phyloP scores from a whole-genome alignment of 805 yeast genomes.

The Cyberlindnera mississippiensis region DNA sequence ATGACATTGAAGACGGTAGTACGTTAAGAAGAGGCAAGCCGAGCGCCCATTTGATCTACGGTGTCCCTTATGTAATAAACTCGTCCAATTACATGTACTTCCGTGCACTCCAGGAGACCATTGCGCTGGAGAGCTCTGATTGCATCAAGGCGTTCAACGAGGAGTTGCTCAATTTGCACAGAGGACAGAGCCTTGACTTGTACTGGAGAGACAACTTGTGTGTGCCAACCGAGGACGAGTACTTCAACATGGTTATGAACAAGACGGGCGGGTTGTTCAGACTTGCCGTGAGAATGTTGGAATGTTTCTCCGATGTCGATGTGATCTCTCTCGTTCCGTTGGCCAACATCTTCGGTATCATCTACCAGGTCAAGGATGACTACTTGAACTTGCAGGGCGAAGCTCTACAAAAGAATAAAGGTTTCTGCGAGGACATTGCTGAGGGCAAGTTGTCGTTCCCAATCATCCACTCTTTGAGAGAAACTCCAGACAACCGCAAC shows the following conservation, averaged over 20 bases:
- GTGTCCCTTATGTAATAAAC: slow-evolving; percentile 76
- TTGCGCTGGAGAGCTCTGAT: slow-evolving; percentile 29
- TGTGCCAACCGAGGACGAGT: slow-evolving; percentile 61
- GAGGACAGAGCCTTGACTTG: slow-evolving; percentile 87
- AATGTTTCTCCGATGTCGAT: slow-evolving; percentile 23
- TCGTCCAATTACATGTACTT: slow-evolving; percentile 82
- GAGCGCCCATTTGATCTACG: slow-evolving; percentile 74
- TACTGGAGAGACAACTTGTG: slow-evolving; percentile 73
- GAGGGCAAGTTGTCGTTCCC: slow-evolving; percentile 92
- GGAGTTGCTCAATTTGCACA: slow-evolving; percentile 76
- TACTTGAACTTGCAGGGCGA: slow-evolving; percentile 61
- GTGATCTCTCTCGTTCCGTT: slow-evolving; percentile 45
- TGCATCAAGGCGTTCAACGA: slow-evolving; percentile 48
- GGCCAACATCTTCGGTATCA: slow-evolving; percentile 72
- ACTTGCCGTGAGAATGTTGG: slow-evolving; percentile 65
- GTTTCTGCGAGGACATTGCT: slow-evolving; percentile 78
- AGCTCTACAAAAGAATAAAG: slow-evolving; percentile 56
- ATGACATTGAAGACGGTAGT: slow-evolving; percentile 85
- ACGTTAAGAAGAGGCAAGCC: slow-evolving; percentile 70
- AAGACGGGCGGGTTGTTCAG: slow-evolving; percentile 90
- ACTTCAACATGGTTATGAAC: slow-evolving; percentile 76
- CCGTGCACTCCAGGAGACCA: slow-evolving; percentile 31
- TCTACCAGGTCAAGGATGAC: slow-evolving; percentile 87
- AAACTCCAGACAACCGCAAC: slow-evolving; percentile 34
- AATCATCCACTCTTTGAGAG: slow-evolving; percentile 58